Base-by-base conservation (phyloP, 306 rosid genomes). In the Calophaca sinica region DNA sequence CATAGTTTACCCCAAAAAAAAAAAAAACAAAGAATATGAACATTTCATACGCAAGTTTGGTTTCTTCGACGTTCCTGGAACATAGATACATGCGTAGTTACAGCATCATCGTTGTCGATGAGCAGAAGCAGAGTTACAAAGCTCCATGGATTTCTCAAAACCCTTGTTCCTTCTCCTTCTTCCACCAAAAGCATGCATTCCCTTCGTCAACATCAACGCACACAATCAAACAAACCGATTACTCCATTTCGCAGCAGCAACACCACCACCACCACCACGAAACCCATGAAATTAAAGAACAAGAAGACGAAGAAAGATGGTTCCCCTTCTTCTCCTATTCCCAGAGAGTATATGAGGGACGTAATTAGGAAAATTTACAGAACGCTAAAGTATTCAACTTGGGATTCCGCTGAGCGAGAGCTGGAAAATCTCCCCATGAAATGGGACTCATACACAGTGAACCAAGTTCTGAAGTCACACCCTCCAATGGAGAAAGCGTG, bases 401-500 rank as follows among this genome's bases (percentile, higher is more conserved):
- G 98, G 98, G 88, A 87, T 81, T 87, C 81, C 45, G 92, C 98
- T 29, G 71, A 74, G 52, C 76, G 66, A 49, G 84, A 84, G 80
- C 84, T 87, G 1, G 79, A 75, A 55, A 84, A 46, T 48, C 82
- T 90, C n/a, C 66, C 82, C 6, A 14, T 89, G 50, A 87, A 83
- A 80, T 93, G 96, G 98, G 98, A 90, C 80, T 93, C 98, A n/a
- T 90, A 85, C 83, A 88, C 91, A 1, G 91, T 90, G 72, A 93
- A 87, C 77, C 91, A 85, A 65, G 83, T 93, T 73, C 80, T 93
- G 29, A 90, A 93, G 61, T 89, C 90, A 57, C 98, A 90, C 77
- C 96, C 97, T 3, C 98, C 98, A 9, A 80, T 93, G 96, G 98
- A 93, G 75, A 93, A 89, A 71, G 88, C 98, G 0, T 92, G 98